A percentile compares a stretch with the other conserved stretches of the same genome.
Evolutionary conservation across 2,329 filamentous ascomycete genomes (phyloP).

Genomic region (Akanthomyces lecanii): DNA sequence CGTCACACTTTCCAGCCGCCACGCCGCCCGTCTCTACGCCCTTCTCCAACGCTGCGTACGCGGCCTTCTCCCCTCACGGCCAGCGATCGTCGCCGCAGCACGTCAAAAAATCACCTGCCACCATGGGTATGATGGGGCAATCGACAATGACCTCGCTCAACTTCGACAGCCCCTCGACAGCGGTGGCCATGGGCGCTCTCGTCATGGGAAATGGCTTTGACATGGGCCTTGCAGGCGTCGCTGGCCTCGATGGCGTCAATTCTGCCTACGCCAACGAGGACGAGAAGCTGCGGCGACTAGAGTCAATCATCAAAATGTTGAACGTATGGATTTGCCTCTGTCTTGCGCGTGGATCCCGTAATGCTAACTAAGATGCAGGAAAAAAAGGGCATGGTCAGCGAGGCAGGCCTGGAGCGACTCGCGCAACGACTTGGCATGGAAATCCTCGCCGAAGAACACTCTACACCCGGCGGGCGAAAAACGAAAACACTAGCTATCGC

Average conservation of each 20-base stretch:
- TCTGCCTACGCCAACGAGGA: conserved; percentile 45
- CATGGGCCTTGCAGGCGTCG: conserved; percentile 48
- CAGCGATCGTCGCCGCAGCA: conserved; percentile 60
- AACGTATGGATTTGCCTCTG: conserved; percentile 35
- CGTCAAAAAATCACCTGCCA: conserved; percentile 59
- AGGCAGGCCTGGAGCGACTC: conserved; percentile 69
- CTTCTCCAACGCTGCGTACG: conserved; percentile 54
- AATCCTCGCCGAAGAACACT: conserved; percentile 54
- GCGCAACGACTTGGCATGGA: conserved; percentile 64
- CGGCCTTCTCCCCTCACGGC: conserved; percentile 56
- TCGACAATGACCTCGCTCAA: conserved; percentile 45
- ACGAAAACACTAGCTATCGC: conserved; percentile 57
- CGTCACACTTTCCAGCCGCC: conserved; percentile 49
- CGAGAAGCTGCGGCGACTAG: conserved; percentile 51
- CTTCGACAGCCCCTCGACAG: conserved; percentile 62
- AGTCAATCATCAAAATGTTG: conserved; percentile 46
- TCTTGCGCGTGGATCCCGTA: not conserved
- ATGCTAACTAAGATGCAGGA: conserved; percentile 27
- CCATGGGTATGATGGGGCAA: conserved; percentile 46
- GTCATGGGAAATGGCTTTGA: conserved; percentile 49
- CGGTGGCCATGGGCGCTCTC: conserved; percentile 55
- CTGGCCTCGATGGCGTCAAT: conserved; percentile 40
- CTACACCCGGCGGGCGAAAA: conserved; percentile 43
- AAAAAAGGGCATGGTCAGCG: conserved; percentile 63
- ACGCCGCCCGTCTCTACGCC: conserved; percentile 65